These are phyloP conservation scores for Warburgia ugandensis DNA, from an alignment of 164 flowering plant genomes.

Conservation along the genomic window DNA sequence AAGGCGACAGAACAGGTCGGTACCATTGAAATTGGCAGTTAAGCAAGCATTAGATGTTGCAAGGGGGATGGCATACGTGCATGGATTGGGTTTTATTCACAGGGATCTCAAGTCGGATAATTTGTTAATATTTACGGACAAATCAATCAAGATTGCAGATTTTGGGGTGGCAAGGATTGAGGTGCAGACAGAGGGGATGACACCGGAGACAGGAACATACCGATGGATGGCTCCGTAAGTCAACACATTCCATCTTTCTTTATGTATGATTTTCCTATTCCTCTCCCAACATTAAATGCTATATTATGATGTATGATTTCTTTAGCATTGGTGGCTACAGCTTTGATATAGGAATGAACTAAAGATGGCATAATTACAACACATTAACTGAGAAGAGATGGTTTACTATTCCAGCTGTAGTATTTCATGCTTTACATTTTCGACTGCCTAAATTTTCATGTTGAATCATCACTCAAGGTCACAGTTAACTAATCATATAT, in stretches of 20 bases:
- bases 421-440: too few relatives aligned
- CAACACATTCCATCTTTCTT: not conserved
- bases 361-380: too few relatives aligned
- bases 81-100: constrained; percentile 57
- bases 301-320: not conserved
- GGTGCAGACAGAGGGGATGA: constrained; percentile 75
- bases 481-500: too few relatives aligned
- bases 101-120: constrained; percentile 67
- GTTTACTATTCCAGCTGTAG: too few relatives aligned
- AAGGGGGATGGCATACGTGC: constrained; percentile 70
- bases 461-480: too few relatives aligned
- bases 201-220: constrained; percentile 75
- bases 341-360: too few relatives aligned
- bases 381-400: too few relatives aligned
- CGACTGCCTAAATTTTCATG: too few relatives aligned
- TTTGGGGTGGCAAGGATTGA: constrained; percentile 77
- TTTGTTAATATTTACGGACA: constrained; percentile 45
- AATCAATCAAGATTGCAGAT: constrained; percentile 65
- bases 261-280: not conserved
- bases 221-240: constrained; percentile 92
- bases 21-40: constrained; percentile 53
- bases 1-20: constrained; percentile 46
- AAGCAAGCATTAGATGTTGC: constrained; percentile 79
- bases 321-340: not conserved
- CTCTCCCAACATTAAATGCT: not conserved